A percentile compares a stretch with the other conserved stretches of the same genome.
phyloP scores from a whole-genome alignment of 495 filamentous ascomycete species.

The Penicillium arizonense region DNA sequence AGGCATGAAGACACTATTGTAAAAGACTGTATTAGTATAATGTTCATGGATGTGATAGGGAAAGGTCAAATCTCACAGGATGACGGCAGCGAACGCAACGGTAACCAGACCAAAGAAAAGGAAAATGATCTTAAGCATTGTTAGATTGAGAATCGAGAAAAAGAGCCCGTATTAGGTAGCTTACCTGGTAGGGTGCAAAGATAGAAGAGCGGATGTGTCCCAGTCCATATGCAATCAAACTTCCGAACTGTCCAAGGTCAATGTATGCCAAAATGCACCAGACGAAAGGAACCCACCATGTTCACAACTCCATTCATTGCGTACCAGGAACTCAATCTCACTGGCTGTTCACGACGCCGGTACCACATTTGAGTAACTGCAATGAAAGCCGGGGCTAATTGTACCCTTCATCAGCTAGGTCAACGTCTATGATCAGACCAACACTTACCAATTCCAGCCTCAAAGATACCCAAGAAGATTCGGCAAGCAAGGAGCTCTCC shows the following conservation, averaged over 20 bases:
- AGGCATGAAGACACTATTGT: constrained; percentile 47
- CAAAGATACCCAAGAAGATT: constrained; percentile 63
- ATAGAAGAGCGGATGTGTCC: constrained; percentile 54
- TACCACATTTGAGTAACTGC: constrained; percentile 66
- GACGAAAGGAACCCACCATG: constrained; percentile 38
- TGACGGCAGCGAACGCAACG: constrained; percentile 42
- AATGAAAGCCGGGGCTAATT: constrained; percentile 56
- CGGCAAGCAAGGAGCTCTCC: constrained; percentile 53
- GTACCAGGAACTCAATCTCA: constrained; percentile 59
- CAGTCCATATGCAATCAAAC: constrained; percentile 56
- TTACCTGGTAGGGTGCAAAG: constrained; percentile 56
- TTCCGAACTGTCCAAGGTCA: constrained; percentile 30
- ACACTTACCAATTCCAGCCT: constrained; percentile 45
- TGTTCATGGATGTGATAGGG: neutral
- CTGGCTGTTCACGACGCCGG: constrained; percentile 56
- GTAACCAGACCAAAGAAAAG: constrained; percentile 55
- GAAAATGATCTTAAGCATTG: constrained; percentile 46
- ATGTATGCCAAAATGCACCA: neutral
- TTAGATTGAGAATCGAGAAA: neutral
- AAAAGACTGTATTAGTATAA: neutral
- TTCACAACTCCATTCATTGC: constrained; percentile 57
- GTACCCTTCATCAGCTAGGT: neutral
- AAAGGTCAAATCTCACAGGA: constrained; percentile 29
- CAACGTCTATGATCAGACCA: neutral
- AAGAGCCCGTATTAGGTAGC: constrained; percentile 4